phyloP scores from a whole-genome alignment of 2,329 filamentous ascomycete species.

The Blastomyces percursus region DNA sequence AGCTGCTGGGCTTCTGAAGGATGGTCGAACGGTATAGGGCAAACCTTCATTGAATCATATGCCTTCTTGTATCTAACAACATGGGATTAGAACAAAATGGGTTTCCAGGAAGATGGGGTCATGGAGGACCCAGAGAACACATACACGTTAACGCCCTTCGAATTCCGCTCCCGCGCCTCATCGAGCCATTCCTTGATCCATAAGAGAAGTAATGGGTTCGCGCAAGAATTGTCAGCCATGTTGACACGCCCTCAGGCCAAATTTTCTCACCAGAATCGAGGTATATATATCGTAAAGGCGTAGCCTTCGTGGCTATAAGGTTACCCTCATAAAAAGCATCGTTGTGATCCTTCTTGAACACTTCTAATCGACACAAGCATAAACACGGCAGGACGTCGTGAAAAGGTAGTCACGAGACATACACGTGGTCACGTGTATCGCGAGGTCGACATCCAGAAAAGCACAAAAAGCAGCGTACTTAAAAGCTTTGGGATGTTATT shows the following conservation, averaged over 20 bases:
- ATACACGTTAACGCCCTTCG: constrained; percentile 52
- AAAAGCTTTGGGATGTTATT: neutral
- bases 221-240: constrained; percentile 34
- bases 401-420: constrained; percentile 4
- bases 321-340: neutral
- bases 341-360: neutral
- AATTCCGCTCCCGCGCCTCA: constrained; percentile 54
- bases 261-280: neutral
- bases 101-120: neutral
- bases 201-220: constrained; percentile 59
- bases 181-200: constrained; percentile 75
- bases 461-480: neutral
- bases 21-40: constrained; percentile 59
- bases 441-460: neutral
- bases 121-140: constrained; percentile 11
- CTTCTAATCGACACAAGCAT: neutral
- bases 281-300: neutral
- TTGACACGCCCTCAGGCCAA: neutral
- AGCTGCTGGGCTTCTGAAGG: constrained; percentile 62
- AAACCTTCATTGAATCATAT: constrained; percentile 64
- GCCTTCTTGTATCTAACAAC: constrained; percentile 57
- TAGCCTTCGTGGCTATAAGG: neutral
- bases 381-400: neutral
- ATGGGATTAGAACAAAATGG: neutral
- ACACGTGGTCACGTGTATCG: constrained; percentile 6